phyloP scores from a whole-genome alignment of 108 stramenopile species.

The Pseudonitzschia multistriata region DNA sequence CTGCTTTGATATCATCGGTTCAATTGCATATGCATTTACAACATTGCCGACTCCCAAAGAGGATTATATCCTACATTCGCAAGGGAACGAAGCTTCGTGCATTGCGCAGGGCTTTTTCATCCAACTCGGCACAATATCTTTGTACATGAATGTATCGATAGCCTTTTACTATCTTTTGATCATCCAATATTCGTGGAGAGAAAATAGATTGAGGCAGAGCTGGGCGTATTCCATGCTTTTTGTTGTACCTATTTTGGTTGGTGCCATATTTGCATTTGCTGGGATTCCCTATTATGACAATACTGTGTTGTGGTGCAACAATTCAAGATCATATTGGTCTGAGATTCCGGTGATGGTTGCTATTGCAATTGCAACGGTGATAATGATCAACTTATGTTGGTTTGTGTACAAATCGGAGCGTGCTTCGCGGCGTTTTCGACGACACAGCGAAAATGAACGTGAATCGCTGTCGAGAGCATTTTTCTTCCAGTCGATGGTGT shows the following conservation, averaged over 20 bases:
- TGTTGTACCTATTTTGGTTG: slow-evolving; percentile 19
- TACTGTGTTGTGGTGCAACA: slow-evolving; percentile 25
- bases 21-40: slow-evolving; percentile 6
- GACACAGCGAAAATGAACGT: neutral
- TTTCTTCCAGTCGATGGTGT: slow-evolving; percentile 26
- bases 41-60: neutral
- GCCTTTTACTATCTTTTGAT: slow-evolving; percentile 25
- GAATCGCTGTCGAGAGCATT: slow-evolving; percentile 12
- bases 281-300: slow-evolving; percentile 24
- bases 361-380: slow-evolving; percentile 16
- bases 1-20: slow-evolving; percentile 9
- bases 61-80: slow-evolving; percentile 1
- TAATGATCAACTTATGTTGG: slow-evolving; percentile 19
- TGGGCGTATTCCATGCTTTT: neutral
- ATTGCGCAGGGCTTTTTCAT: slow-evolving; percentile 20
- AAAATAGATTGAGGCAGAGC: slow-evolving; percentile 10
- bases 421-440: slow-evolving; percentile 1
- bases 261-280: slow-evolving; percentile 23
- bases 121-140: slow-evolving; percentile 18
- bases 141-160: slow-evolving; percentile 22
- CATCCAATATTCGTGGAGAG: slow-evolving; percentile 18
- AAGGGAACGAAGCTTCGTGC: slow-evolving; percentile 10
- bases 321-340: slow-evolving; percentile 13
- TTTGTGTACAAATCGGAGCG: slow-evolving; percentile 21
- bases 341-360: slow-evolving; percentile 23